These are phyloP conservation scores for Retiboletus flavoniger DNA, from an alignment of 1,284 basidiomycete genomes.

Conservation along the genomic window DNA sequence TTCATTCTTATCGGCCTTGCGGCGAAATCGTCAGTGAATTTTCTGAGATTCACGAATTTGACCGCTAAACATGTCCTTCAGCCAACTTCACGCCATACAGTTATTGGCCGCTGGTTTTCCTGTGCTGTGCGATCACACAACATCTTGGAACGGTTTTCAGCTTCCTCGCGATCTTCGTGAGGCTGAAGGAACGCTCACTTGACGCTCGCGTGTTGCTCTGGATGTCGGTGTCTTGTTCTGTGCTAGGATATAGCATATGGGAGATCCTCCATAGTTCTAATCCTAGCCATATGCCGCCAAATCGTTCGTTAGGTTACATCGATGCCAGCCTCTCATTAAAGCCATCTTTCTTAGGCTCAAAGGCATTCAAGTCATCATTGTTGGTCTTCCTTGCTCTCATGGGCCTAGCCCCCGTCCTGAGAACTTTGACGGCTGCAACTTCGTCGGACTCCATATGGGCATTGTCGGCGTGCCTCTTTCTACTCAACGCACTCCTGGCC, in stretches of 20 bases:
- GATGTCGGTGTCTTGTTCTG: constrained; percentile 59
- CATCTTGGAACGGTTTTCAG: constrained; percentile 79
- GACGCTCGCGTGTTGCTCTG: constrained; percentile 72
- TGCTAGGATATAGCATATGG: constrained; percentile 63
- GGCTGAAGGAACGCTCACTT: constrained; percentile 61
- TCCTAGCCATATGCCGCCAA: constrained; percentile 17
- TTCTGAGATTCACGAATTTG: constrained; percentile 6
- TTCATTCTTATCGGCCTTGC: constrained; percentile 76
- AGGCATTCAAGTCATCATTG: constrained; percentile 71
- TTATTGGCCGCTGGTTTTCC: constrained; percentile 70
- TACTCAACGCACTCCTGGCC: constrained; percentile 61
- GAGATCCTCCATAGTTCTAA: constrained; percentile 48
- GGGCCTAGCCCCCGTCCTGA: constrained; percentile 87
- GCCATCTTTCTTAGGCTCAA: constrained; percentile 50
- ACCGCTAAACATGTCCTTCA: constrained; percentile 34
- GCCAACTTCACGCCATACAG: constrained; percentile 76
- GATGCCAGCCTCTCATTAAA: constrained; percentile 6
- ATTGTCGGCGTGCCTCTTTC: constrained; percentile 67
- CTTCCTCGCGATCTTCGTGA: constrained; percentile 80
- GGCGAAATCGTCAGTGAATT: constrained; percentile 66
- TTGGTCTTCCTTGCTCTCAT: constrained; percentile 87
- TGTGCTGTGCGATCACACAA: constrained; percentile 81
- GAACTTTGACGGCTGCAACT: constrained; percentile 91
- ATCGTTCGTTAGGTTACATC: constrained; percentile 23
- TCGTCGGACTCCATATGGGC: constrained; percentile 98